Conservation (phyloP, 371 early-diverging fungal species). For the Haplosporangium sp. region DNA sequence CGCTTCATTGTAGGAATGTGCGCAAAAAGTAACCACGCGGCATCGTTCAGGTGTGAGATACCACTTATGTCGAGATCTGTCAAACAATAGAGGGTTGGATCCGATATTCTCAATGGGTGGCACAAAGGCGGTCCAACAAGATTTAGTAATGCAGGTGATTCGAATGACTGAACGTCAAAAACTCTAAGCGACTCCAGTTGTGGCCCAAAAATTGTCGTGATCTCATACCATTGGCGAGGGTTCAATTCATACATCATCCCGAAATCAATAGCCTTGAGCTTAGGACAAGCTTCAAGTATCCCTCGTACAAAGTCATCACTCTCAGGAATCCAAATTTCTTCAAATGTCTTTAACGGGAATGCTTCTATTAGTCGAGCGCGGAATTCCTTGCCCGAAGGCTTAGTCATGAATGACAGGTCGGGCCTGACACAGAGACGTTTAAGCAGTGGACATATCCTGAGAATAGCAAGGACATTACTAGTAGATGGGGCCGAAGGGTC, state of each 20-base stretch:
- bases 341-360: neutral
- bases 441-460: conserved; percentile 2
- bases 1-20: conserved; percentile 14
- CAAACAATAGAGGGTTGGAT: neutral
- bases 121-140: conserved; percentile 15
- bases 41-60: neutral
- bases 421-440: conserved; percentile 4
- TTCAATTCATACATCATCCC: conserved; percentile 11
- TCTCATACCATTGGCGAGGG: conserved; percentile 1
- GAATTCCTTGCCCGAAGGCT: neutral
- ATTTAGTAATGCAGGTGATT: neutral
- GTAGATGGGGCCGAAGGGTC: neutral
- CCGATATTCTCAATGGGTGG: neutral
- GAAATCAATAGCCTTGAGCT: conserved; percentile 17
- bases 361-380: neutral
- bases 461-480: neutral
- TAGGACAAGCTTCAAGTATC: conserved; percentile 17
- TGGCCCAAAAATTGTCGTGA: conserved; percentile 5
- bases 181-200: conserved; percentile 21
- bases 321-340: neutral
- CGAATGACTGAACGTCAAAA: conserved; percentile 7
- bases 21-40: conserved; percentile 13
- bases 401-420: neutral
- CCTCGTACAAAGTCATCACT: neutral
- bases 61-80: conserved; percentile 26